Conservation (phyloP, 148 eudicot species). For the Rhododendron ovatum region DNA sequence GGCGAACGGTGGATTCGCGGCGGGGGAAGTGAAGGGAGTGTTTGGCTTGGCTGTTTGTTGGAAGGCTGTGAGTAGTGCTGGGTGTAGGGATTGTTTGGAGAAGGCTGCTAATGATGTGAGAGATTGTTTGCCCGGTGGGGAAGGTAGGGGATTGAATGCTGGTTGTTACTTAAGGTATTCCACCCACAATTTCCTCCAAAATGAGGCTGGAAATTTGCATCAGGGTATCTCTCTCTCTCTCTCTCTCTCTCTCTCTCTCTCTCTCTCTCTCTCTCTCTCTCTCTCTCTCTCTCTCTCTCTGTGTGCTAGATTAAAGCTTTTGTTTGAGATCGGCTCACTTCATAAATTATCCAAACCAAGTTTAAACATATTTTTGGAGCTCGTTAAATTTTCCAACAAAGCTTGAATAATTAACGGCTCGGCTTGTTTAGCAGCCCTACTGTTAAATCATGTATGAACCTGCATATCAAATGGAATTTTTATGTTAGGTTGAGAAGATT, state of each 20-base stretch:
- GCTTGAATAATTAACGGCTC: not conserved
- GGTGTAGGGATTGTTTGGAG: slow-evolving; percentile 41
- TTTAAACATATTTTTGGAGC: not conserved
- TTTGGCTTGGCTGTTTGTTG: slow-evolving; percentile 61
- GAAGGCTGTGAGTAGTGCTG: slow-evolving; percentile 31
- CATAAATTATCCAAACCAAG: not conserved
- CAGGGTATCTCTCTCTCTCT: slow-evolving; percentile 13
- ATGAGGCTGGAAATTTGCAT: not conserved
- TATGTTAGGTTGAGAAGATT: not conserved
- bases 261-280: no score
- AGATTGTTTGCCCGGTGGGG: slow-evolving; percentile 35
- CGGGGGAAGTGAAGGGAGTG: slow-evolving; percentile 27
- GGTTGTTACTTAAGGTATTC: slow-evolving; percentile 61
- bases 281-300: no score
- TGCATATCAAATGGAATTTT: no score
- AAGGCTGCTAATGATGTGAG: slow-evolving; percentile 29
- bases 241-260: slow-evolving; percentile 7
- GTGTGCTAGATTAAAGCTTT: not conserved
- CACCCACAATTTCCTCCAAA: slow-evolving; percentile 29
- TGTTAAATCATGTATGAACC: not conserved
- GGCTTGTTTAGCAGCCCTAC: not conserved
- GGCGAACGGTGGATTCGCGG: slow-evolving; percentile 22
- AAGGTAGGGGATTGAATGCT: slow-evolving; percentile 43
- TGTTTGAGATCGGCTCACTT: not conserved
- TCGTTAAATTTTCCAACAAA: not conserved